Percentiles rank a stretch among this genome's conserved stretches.
Evolutionary conservation across 2,329 filamentous ascomycete genomes (phyloP).

Genomic region (Penicillium sp.): DNA sequence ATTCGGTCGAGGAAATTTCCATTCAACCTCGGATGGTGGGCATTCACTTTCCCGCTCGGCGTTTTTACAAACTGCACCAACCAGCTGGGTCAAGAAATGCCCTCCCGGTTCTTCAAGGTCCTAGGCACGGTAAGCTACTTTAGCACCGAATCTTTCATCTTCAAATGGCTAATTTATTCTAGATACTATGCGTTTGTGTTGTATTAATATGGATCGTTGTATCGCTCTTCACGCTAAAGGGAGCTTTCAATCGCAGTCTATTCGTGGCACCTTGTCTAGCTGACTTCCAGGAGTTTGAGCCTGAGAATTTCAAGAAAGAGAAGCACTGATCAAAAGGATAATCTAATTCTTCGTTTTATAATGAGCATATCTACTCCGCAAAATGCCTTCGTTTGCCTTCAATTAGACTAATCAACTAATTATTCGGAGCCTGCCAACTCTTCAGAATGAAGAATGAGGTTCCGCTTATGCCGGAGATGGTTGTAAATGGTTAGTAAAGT

Average conservation of each 20-base stretch:
- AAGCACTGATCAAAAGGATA: neutral
- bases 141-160: neutral
- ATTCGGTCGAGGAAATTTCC: neutral
- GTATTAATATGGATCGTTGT: neutral
- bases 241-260: neutral
- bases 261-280: neutral
- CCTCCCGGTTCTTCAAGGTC: neutral
- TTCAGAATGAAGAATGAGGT: neutral
- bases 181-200: neutral
- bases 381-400: neutral
- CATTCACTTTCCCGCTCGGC: neutral
- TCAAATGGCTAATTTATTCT: neutral
- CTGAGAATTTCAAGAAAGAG: neutral
- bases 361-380: neutral
- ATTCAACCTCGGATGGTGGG: slow-evolving; percentile 3
- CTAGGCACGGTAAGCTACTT: neutral
- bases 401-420: neutral
- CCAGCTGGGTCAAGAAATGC: neutral
- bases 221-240: neutral
- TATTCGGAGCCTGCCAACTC: neutral
- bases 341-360: neutral
- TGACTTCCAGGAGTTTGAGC: neutral
- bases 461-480: neutral
- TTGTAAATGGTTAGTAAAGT: neutral
- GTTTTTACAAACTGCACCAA: neutral